phyloP scores from a whole-genome alignment of 768 basidiomycete genomes.

The Kockovaella imperatae region DNA sequence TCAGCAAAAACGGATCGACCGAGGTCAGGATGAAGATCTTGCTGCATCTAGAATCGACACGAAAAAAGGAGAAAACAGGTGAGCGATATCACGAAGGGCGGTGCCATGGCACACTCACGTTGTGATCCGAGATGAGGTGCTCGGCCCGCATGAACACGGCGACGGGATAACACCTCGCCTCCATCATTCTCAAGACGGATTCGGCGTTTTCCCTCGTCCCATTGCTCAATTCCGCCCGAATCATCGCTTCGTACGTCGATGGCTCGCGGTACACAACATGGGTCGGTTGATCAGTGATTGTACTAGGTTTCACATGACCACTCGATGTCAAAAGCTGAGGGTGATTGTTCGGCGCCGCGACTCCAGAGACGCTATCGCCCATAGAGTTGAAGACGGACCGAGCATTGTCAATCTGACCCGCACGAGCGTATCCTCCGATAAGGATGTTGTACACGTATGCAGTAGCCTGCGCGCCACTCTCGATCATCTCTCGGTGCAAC shows the following conservation, averaged over 20 bases:
- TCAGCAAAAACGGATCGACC: too few relatives aligned
- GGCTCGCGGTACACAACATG: slow-evolving; percentile 75
- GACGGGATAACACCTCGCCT: slow-evolving; percentile 47
- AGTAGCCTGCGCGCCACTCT: slow-evolving; percentile 70
- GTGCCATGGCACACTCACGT: too few relatives aligned
- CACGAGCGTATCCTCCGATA: slow-evolving; percentile 65
- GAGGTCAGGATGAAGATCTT: too few relatives aligned
- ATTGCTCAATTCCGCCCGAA: slow-evolving; percentile 75
- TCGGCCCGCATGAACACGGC: slow-evolving; percentile 37
- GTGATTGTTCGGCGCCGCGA: slow-evolving; percentile 85
- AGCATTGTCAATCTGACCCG: slow-evolving; percentile 62
- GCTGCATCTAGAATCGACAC: too few relatives aligned
- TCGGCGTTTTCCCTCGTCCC: slow-evolving; percentile 55
- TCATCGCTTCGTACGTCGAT: slow-evolving; percentile 70
- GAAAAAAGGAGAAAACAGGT: too few relatives aligned
- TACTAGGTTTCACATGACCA: slow-evolving; percentile 41
- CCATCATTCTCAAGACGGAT: slow-evolving; percentile 48
- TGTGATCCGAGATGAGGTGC: slow-evolving; percentile 22
- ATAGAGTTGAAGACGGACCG: slow-evolving; percentile 71
- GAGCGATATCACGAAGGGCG: too few relatives aligned
- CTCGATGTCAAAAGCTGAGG: slow-evolving; percentile 54
- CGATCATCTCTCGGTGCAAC: slow-evolving; percentile 59
- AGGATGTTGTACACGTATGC: slow-evolving; percentile 88
- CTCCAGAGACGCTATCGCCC: slow-evolving; percentile 62
- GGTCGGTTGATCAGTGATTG: slow-evolving; percentile 42